A percentile compares a stretch with the other conserved stretches of the same genome.
Conservation (phyloP, 1,284 basidiomycete genomes). For the Microbotryum scabiosae region DNA sequence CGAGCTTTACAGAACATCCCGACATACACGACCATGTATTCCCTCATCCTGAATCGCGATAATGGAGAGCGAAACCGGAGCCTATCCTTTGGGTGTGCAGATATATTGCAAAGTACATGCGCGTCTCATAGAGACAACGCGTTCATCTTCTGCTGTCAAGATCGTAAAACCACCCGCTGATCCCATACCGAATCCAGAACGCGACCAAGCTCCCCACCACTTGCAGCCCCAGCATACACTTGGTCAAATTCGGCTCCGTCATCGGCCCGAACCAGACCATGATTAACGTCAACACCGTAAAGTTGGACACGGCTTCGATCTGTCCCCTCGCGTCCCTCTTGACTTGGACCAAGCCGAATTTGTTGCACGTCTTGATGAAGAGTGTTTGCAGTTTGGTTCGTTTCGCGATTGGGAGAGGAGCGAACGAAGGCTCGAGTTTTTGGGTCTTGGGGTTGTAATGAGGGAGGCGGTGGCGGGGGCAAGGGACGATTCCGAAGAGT, state of each 20-base stretch:
- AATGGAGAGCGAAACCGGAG: no score
- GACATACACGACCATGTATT: no score
- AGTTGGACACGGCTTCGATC: slow-evolving; percentile 65
- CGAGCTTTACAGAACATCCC: no score
- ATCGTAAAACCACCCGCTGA: slow-evolving; percentile 78
- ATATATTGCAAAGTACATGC: no score
- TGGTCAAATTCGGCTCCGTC: slow-evolving; percentile 66
- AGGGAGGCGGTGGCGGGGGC: slow-evolving; percentile 88
- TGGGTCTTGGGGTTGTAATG: slow-evolving; percentile 63
- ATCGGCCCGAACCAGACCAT: slow-evolving; percentile 69
- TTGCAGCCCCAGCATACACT: slow-evolving; percentile 63
- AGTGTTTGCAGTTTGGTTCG: slow-evolving; percentile 39
- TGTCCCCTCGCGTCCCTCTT: slow-evolving; percentile 45
- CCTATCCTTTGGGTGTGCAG: no score
- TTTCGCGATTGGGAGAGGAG: slow-evolving; percentile 53
- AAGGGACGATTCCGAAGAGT: slow-evolving; percentile 84
- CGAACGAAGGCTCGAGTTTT: slow-evolving; percentile 63
- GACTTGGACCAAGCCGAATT: slow-evolving; percentile 59
- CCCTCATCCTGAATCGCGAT: no score
- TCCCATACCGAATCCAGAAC: slow-evolving; percentile 75
- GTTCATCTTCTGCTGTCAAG: slow-evolving; percentile 65
- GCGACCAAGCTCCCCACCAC: slow-evolving; percentile 65
- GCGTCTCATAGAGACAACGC: no score
- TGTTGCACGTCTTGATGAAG: slow-evolving; percentile 54
- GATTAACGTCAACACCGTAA: slow-evolving; percentile 79